Conservation (phyloP, 1,284 basidiomycete genomes). For the Moesziomyces parantarcticus region DNA sequence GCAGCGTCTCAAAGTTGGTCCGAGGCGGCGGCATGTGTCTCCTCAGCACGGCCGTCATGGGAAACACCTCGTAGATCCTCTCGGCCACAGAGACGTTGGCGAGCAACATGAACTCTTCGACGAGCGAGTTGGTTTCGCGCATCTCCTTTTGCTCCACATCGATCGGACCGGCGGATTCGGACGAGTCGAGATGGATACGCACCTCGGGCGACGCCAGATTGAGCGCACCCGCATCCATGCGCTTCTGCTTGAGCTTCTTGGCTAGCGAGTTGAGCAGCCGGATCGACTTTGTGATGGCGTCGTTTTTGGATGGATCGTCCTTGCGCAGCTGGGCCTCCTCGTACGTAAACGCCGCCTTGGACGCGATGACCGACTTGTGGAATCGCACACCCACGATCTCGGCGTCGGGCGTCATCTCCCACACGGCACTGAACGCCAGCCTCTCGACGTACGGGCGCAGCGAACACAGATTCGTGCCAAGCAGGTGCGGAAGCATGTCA, state of each 20-base stretch:
- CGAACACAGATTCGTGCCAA: constrained; percentile 97
- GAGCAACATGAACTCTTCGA: constrained; percentile 99
- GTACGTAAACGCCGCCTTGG: constrained; percentile 96
- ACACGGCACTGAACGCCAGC: constrained; percentile 93
- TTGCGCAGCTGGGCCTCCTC: constrained; percentile 94
- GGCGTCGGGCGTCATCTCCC: constrained; percentile 78
- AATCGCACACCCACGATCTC: constrained; percentile 91
- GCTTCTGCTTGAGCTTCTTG: constrained; percentile 82
- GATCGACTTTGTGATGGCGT: constrained; percentile 87
- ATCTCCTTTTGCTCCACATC: constrained; percentile 97
- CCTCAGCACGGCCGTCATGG: constrained; percentile 91
- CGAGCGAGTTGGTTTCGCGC: constrained; percentile 92
- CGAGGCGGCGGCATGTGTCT: constrained; percentile 93
- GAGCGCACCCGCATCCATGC: constrained; percentile 93
- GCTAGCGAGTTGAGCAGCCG: constrained; percentile 90
- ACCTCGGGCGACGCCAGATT: constrained; percentile 98
- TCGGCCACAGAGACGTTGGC: constrained; percentile 94
- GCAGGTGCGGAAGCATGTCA: constrained; percentile 93
- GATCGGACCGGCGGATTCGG: constrained; percentile 92
- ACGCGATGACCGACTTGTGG: constrained; percentile 95
- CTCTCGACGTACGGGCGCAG: constrained; percentile 92
- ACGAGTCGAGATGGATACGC: constrained; percentile 89
- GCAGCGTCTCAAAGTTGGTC: constrained; percentile 93
- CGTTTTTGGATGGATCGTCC: constrained; percentile 82
- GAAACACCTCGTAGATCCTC: constrained; percentile 93